phyloP scores from a whole-genome alignment of 2,329 filamentous ascomycete species.

The Calonectria hongkongensis region DNA sequence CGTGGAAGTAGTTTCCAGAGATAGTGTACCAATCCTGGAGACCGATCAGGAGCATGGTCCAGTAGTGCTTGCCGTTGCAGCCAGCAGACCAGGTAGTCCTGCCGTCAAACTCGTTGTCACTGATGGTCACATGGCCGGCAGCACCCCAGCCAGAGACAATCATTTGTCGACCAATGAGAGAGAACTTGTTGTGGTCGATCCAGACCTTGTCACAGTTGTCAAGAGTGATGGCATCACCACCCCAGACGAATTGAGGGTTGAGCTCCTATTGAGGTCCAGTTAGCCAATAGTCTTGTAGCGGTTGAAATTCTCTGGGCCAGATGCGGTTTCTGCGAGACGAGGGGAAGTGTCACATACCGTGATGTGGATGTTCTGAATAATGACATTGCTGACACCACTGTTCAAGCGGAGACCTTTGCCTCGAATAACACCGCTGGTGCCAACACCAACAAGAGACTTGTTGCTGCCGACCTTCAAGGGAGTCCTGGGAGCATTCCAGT shows the following conservation, averaged over 20 bases:
- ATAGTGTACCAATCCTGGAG: constrained; percentile 62
- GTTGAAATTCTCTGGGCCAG: background rate
- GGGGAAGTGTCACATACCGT: constrained; percentile 53
- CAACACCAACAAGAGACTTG: constrained; percentile 74
- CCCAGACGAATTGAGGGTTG: constrained; percentile 75
- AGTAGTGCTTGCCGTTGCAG: constrained; percentile 76
- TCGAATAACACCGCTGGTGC: constrained; percentile 71
- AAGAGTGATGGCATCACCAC: constrained; percentile 73
- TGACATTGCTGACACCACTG: constrained; percentile 70
- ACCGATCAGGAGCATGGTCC: constrained; percentile 73
- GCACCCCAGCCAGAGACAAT: constrained; percentile 73
- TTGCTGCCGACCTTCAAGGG: constrained; percentile 72
- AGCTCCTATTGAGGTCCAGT: constrained; percentile 57
- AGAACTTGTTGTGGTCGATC: constrained; percentile 73
- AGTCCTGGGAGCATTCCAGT: constrained; percentile 69
- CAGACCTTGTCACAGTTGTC: constrained; percentile 66
- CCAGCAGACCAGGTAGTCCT: constrained; percentile 70
- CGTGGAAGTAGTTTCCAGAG: constrained; percentile 76
- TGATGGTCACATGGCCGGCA: constrained; percentile 73
- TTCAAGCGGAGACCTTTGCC: constrained; percentile 73
- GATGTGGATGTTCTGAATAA: constrained; percentile 75
- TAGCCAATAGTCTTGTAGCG: too few species aligned
- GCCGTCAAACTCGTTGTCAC: constrained; percentile 76
- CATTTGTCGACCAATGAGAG: constrained; percentile 75
- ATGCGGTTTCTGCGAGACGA: background rate